Evolutionary conservation across 2,329 filamentous ascomycete species (phyloP).

Genomic region (Trichoderma sp.): DNA sequence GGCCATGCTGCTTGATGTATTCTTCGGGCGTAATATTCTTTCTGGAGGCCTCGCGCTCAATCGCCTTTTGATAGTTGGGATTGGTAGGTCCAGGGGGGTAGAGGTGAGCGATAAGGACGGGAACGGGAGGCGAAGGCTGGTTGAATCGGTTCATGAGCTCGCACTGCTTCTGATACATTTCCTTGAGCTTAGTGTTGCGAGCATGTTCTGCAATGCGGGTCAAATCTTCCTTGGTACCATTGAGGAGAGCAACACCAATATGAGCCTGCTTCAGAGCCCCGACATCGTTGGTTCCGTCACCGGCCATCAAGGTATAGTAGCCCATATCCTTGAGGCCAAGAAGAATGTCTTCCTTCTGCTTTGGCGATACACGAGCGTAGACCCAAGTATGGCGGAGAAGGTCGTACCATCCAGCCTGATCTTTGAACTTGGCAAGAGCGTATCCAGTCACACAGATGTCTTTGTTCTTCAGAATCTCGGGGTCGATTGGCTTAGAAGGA

Average conservation of each 20-base stretch:
- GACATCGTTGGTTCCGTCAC: conserved; percentile 97
- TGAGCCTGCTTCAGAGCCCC: conserved; percentile 97
- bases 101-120: conserved; percentile 87
- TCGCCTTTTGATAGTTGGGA: conserved; percentile 90
- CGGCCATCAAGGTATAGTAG: conserved; percentile 98
- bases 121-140: conserved; percentile 87
- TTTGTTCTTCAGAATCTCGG: conserved; percentile 77
- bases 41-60: conserved; percentile 79
- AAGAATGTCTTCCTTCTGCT: conserved; percentile 99
- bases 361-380: conserved; percentile 95
- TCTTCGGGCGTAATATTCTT: conserved; percentile 69
- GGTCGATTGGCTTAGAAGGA: conserved; percentile 75
- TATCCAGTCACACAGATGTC: conserved; percentile 97
- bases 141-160: conserved; percentile 93
- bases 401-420: conserved; percentile 71
- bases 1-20: conserved; percentile 55
- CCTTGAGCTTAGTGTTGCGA: conserved; percentile 96
- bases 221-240: conserved; percentile 89
- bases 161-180: conserved; percentile 95
- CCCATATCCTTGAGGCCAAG: conserved; percentile 93
- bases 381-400: conserved; percentile 93
- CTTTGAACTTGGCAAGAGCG: conserved; percentile 85
- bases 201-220: conserved; percentile 90
- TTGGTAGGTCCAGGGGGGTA: conserved; percentile 90
- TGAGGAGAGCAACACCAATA: conserved; percentile 92